These are phyloP conservation scores for Cynanchum wilfordii DNA, from an alignment of 257 asterid genomes.

Conservation along the genomic window DNA sequence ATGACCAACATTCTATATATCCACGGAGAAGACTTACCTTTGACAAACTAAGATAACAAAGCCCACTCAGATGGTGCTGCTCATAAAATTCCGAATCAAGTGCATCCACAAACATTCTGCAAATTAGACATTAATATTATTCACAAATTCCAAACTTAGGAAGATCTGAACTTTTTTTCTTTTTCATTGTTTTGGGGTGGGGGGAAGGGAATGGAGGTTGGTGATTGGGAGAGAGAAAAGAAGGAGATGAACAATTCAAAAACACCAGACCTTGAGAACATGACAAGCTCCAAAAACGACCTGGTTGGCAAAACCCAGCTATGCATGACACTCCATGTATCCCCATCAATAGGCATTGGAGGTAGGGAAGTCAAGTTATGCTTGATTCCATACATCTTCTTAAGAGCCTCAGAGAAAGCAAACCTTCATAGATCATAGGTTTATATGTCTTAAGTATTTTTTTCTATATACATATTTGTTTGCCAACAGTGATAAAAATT, in stretches of 20 bases:
- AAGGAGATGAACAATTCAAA: neutral
- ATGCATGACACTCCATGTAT: conserved; percentile 91
- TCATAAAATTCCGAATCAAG: conserved; percentile 63
- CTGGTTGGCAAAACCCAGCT: conserved; percentile 89
- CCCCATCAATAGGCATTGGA: conserved; percentile 62
- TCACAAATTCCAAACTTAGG: neutral
- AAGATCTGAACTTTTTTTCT: neutral
- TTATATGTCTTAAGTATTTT: neutral
- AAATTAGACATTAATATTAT: conserved; percentile 7
- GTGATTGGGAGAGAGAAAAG: neutral
- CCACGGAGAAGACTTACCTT: conserved; percentile 42
- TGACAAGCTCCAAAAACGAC: conserved; percentile 82
- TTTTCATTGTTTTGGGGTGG: neutral
- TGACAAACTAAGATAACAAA: conserved; percentile 61
- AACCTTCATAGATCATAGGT: conserved; percentile 32
- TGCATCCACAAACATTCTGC: conserved; percentile 89
- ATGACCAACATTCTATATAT: neutral
- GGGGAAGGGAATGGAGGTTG: neutral
- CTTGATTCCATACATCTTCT: conserved; percentile 76
- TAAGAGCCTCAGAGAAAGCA: conserved; percentile 73
- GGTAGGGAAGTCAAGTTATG: conserved; percentile 67
- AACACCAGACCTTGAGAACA: conserved; percentile 81
- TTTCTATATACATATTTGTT: neutral
- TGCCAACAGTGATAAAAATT: neutral
- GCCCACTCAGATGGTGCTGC: conserved; percentile 61